Evolutionary conservation across 306 rosid genomes (phyloP).

Genomic region (Begonia masoniana): DNA sequence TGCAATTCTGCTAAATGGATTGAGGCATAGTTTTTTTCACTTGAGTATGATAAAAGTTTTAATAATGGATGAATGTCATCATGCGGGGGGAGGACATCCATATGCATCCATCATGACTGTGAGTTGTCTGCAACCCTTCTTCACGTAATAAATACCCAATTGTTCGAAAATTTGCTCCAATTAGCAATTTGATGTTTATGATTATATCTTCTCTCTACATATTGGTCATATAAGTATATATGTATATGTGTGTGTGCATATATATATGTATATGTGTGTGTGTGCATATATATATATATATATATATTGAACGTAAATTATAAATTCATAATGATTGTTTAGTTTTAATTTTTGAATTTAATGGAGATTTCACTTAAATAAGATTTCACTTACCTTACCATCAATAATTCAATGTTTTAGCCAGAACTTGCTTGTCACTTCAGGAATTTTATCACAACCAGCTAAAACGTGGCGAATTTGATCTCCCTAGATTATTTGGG

Average conservation of each 20-base stretch:
- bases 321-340: background rate
- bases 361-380: background rate
- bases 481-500: constrained; percentile 72
- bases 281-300: no score
- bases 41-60: constrained; percentile 65
- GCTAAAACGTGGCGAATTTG: constrained; percentile 19
- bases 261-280: no score
- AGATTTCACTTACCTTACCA: background rate
- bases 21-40: constrained; percentile 59
- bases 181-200: no score
- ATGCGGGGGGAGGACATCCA: constrained; percentile 50
- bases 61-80: constrained; percentile 86
- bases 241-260: no score
- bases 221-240: background rate
- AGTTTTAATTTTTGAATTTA: background rate
- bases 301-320: background rate
- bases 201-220: constrained; percentile 7
- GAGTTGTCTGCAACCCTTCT: constrained; percentile 1
- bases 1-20: constrained; percentile 43
- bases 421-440: constrained; percentile 2
- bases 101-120: constrained; percentile 74
- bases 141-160: no score
- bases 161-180: no score
- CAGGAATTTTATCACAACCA: constrained; percentile 73
- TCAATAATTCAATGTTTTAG: background rate